Base-by-base conservation (phyloP, 495 filamentous ascomycete species). In the Chaetomium cochliodes region DNA sequence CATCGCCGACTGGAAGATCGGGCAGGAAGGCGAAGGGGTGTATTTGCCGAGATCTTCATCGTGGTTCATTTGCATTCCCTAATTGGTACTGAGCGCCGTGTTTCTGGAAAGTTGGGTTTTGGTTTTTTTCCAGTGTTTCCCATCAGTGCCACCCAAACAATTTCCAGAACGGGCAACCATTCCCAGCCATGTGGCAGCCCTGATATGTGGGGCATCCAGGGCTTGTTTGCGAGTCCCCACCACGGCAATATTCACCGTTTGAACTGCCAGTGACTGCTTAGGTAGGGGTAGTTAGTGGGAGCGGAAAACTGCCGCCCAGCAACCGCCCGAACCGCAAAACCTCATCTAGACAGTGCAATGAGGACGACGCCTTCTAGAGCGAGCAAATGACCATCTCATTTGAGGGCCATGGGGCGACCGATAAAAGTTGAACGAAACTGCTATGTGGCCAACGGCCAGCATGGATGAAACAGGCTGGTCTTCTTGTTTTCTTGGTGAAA, bases 151-250 rank as follows among this genome's bases (percentile, higher is more conserved):
- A 37, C 33, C 33, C 9, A 12, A 37, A 37, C 33, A 37, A 37
- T 23, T 50, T 20, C 20, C 46, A 9, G 12, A 50, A 50, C 18
- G 8, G 46, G 46, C n/a, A 50, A 50, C 26, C 50, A 26, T 30
- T 13, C 6, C 50, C 13, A 28, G 22, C 56, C 56, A 58, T 58
- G 56, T 58, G 56, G 56, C 56, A 46, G 23, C 56, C 56, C 56
- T 58, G 56, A 6, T 11, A 13, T 16, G n/a, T 57, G 56, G 20
- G 39, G 37, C 37, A 2, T 23, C 9, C 3, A 50, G 46, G 46
- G 46, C 20, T 50, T 44, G 41, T 18, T 44, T 44, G 41, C 41
- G 3, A 1, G 41, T 44, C 41, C 15, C 41, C 41, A 44, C 41
- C 11, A 18, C 9, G 9, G 39, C 39, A 44, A 44, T 18, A 18